Evolutionary conservation across 306 rosid genomes (phyloP).

Genomic region (Quercus robur): DNA sequence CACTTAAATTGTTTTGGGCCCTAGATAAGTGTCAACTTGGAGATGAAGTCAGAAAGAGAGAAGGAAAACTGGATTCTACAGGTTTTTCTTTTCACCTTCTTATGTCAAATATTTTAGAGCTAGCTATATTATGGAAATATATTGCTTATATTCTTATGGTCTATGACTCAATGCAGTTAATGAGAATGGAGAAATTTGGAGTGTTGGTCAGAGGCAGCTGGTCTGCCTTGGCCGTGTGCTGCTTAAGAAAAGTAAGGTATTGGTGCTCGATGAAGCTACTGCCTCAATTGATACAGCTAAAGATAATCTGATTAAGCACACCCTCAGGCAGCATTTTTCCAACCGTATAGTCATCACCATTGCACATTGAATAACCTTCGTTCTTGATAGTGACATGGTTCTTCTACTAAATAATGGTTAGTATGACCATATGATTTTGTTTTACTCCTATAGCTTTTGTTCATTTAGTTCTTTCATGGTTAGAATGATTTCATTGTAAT

Average conservation of each 20-base stretch:
- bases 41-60: slow-evolving; percentile 3
- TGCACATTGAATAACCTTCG: slow-evolving; percentile 31
- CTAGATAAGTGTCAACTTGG: slow-evolving; percentile 78
- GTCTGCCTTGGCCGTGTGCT: slow-evolving; percentile 35
- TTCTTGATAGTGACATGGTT: slow-evolving; percentile 35
- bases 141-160: not conserved
- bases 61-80: not conserved
- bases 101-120: not conserved
- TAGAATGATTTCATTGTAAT: not conserved
- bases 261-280: slow-evolving; percentile 54
- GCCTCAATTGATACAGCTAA: slow-evolving; percentile 56
- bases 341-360: slow-evolving; percentile 28
- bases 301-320: slow-evolving; percentile 48
- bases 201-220: slow-evolving; percentile 46
- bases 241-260: slow-evolving; percentile 32
- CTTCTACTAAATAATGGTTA: slow-evolving; percentile 20
- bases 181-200: slow-evolving; percentile 60
- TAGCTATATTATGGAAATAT: not conserved
- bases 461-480: not conserved
- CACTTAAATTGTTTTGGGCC: slow-evolving; percentile 41
- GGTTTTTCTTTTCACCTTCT: not conserved
- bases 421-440: not conserved
- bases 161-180: slow-evolving; percentile 19
- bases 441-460: not conserved
- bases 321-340: slow-evolving; percentile 16